Percentiles rank a stretch among this genome's conserved stretches.
Evolutionary conservation across 177 flowering plant species (phyloP).

Genomic region (Vitis hybrid): DNA sequence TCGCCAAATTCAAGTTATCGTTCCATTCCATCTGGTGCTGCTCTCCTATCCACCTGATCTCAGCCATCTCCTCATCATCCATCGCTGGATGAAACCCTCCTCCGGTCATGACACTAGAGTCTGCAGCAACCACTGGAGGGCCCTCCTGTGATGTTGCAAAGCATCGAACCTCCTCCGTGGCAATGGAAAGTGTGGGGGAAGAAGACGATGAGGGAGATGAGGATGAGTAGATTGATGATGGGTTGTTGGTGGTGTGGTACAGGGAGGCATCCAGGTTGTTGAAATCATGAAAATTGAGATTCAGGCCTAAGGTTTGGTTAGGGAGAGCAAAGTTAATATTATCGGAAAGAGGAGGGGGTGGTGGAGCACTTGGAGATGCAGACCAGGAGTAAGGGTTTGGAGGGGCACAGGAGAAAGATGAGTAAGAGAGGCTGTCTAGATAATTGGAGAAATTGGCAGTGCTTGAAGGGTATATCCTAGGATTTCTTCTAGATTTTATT

Average conservation of each 20-base stretch:
- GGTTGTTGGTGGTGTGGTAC: slow-evolving; percentile 30
- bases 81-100: slow-evolving; percentile 48
- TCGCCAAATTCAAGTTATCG: slow-evolving; percentile 68
- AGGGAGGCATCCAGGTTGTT: slow-evolving; percentile 46
- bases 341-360: slow-evolving; percentile 25
- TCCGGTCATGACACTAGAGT: slow-evolving; percentile 1
- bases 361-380: slow-evolving; percentile 28
- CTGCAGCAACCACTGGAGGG: slow-evolving; percentile 13
- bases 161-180: slow-evolving; percentile 23
- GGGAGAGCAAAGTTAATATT: slow-evolving; percentile 64
- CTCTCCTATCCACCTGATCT: slow-evolving; percentile 80
- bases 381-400: slow-evolving; percentile 32
- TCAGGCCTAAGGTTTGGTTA: slow-evolving; percentile 72
- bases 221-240: slow-evolving; percentile 40
- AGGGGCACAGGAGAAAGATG: slow-evolving; percentile 24
- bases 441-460: slow-evolving; percentile 25
- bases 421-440: slow-evolving; percentile 27
- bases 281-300: slow-evolving; percentile 80
- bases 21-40: slow-evolving; percentile 88
- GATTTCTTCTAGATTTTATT: slow-evolving; percentile 45
- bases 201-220: slow-evolving; percentile 48
- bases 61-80: slow-evolving; percentile 78
- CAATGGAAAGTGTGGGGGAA: slow-evolving; percentile 29
- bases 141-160: slow-evolving; percentile 6
- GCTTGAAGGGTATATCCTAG: slow-evolving; percentile 42